Evolutionary conservation across 305 asterid species (phyloP), one percentile per base, ranked within the genome.

Genomic region (Salvia sclarea): DNA sequence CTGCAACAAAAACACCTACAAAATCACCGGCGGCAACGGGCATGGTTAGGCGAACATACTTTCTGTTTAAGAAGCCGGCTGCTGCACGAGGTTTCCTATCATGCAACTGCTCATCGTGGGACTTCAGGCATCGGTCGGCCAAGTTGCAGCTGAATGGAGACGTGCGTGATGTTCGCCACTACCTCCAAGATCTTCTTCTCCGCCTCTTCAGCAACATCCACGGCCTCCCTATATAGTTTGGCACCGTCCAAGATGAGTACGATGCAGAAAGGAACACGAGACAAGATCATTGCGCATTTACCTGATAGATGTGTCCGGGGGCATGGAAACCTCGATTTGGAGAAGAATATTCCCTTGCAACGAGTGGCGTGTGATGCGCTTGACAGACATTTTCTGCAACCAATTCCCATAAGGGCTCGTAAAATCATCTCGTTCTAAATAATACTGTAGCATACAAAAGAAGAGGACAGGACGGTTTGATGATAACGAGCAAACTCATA

Each of bases 241-340:
- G 20, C 28, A 45, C 9, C 55, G 55, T 28, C 20, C 18, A 18
- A 12, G 13, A 56, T 20, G 16, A 56, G 22, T 35, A 17, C 3
- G 69, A 48, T 61, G 22, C 30, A 8, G 18, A 33, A 43, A 17
- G 7, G 21, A 7, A 48, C 6, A 24, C n/a, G n/a, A 40, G 37
- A 12, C 35, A 1, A 14, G 49, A 25, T 33, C 1, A 31, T 38
- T 22, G 44, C 37, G 16, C 24, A 52, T 45, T 28, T 77, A 91
- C 99, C 98, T 82, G 66, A 89, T 77, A 37, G 81, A 75, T 14
- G 75, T 80, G 75, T 87, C 84, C 1, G 80, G 80, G 10, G 96
- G 89, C 99, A 94, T 91, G 44, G 96, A 78, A 70, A 91, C 93
- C 79, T 94, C 96, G 40, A 94, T 82, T 79, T 87, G 90, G 50